Percentiles rank a stretch among this genome's conserved stretches.
phyloP scores from a whole-genome alignment of 352 stramenopile genomes.

The Detonula confervacea region DNA sequence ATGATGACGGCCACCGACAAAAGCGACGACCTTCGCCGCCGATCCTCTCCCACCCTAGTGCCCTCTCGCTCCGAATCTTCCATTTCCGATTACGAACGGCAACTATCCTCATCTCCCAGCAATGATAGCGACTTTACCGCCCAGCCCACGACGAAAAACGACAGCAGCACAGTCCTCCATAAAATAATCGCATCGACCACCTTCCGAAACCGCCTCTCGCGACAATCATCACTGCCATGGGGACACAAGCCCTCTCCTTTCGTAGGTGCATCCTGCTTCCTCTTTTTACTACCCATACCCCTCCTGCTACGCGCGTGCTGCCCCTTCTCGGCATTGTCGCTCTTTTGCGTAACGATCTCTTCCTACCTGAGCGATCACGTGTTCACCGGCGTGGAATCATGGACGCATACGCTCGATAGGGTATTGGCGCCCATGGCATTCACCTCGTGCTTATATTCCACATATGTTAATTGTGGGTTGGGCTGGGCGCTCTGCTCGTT shows the following conservation, averaged over 20 bases:
- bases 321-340: conserved; percentile 19
- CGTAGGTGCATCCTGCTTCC: conserved; percentile 46
- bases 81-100: neutral
- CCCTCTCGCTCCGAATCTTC: conserved; percentile 13
- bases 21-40: neutral
- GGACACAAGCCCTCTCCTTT: conserved; percentile 43
- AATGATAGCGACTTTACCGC: neutral
- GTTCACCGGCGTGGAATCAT: conserved; percentile 53
- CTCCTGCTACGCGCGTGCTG: conserved; percentile 32
- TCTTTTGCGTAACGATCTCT: conserved; percentile 27
- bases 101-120: neutral
- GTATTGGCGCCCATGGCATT: conserved; percentile 49
- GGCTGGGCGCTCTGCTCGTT: conserved; percentile 18
- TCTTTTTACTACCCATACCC: conserved; percentile 48
- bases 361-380: conserved; percentile 55
- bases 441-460: conserved; percentile 25
- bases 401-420: conserved; percentile 40
- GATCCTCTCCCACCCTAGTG: neutral
- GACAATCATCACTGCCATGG: conserved; percentile 49
- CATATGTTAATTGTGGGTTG: conserved; percentile 26
- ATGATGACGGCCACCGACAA: neutral
- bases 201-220: conserved; percentile 24
- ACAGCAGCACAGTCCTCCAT: neutral
- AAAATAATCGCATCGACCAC: conserved; percentile 27
- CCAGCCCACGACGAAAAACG: neutral